Conservation (phyloP, 73 alveolate species). For the Blepharisma stoltei region DNA sequence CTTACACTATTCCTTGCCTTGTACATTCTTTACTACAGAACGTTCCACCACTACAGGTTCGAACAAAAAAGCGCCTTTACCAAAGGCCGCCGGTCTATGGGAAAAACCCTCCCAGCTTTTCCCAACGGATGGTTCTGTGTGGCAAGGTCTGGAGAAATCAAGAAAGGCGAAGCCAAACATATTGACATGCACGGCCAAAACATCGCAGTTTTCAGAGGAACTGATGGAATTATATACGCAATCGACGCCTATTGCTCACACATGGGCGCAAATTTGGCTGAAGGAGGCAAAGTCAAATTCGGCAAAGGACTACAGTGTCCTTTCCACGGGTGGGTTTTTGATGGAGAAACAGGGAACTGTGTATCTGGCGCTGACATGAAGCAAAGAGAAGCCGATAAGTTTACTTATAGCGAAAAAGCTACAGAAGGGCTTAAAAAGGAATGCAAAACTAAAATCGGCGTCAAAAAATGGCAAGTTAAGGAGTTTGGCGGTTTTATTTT, state of each 20-base stretch:
- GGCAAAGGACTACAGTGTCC: slow-evolving; percentile 52
- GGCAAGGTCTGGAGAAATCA: slow-evolving; percentile 44
- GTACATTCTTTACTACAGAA: not conserved
- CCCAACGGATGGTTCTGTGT: slow-evolving; percentile 65
- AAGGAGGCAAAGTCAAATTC: slow-evolving; percentile 52
- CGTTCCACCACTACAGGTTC: not conserved
- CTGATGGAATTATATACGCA: slow-evolving; percentile 49
- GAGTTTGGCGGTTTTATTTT: slow-evolving; percentile 38
- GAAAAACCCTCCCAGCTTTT: slow-evolving; percentile 48
- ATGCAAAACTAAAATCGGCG: slow-evolving; percentile 34
- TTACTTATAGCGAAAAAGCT: slow-evolving; percentile 40
- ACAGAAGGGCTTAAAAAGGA: slow-evolving; percentile 30
- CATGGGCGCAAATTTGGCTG: slow-evolving; percentile 58
- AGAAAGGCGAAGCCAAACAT: slow-evolving; percentile 31
- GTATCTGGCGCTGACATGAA: slow-evolving; percentile 37
- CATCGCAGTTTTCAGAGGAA: slow-evolving; percentile 50
- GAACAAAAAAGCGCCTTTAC: not conserved
- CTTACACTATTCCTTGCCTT: not conserved
- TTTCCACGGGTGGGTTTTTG: slow-evolving; percentile 64
- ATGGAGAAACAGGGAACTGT: slow-evolving; percentile 51
- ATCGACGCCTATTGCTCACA: slow-evolving; percentile 60
- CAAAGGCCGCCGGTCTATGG: slow-evolving; percentile 30
- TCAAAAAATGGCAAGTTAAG: slow-evolving; percentile 35
- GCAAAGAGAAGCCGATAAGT: slow-evolving; percentile 32
- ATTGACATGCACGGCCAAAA: slow-evolving; percentile 41